Percentiles rank a stretch among this genome's conserved stretches.
phyloP scores from a whole-genome alignment of 2,329 filamentous ascomycete species.

The Colletotrichum sp. region DNA sequence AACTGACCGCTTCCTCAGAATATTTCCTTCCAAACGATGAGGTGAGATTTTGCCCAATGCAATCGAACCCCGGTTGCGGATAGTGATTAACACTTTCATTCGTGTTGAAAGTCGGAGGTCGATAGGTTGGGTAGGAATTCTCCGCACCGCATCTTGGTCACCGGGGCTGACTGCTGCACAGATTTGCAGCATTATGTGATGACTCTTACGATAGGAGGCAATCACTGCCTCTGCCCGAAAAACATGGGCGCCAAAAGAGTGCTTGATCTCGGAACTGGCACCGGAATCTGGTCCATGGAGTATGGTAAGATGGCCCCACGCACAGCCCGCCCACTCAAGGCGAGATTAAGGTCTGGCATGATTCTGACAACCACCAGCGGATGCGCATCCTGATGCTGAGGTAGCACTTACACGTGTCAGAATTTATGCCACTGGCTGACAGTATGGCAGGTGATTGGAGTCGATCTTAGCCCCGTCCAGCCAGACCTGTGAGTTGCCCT shows the following conservation, averaged over 20 bases:
- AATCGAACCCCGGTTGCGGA: no score
- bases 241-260: constrained; percentile 29
- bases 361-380: constrained; percentile 23
- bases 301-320: constrained; percentile 32
- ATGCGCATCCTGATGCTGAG: constrained; percentile 32
- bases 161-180: background rate
- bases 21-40: constrained; percentile 30
- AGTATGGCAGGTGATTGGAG: background rate
- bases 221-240: constrained; percentile 30
- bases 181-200: constrained; percentile 42
- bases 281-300: constrained; percentile 50
- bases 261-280: constrained; percentile 55
- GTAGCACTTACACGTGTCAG: constrained; percentile 5
- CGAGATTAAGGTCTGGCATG: background rate
- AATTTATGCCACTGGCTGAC: background rate
- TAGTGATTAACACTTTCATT: no score
- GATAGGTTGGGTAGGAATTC: constrained; percentile 27
- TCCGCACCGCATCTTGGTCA: background rate
- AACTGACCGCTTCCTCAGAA: constrained; percentile 20
- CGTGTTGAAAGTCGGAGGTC: constrained; percentile 27
- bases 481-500: background rate
- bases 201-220: constrained; percentile 32
- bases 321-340: background rate
- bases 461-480: constrained; percentile 14
- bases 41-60: constrained; percentile 19